Base-by-base conservation (phyloP, 805 yeast species). In the Candida mattraensis region DNA sequence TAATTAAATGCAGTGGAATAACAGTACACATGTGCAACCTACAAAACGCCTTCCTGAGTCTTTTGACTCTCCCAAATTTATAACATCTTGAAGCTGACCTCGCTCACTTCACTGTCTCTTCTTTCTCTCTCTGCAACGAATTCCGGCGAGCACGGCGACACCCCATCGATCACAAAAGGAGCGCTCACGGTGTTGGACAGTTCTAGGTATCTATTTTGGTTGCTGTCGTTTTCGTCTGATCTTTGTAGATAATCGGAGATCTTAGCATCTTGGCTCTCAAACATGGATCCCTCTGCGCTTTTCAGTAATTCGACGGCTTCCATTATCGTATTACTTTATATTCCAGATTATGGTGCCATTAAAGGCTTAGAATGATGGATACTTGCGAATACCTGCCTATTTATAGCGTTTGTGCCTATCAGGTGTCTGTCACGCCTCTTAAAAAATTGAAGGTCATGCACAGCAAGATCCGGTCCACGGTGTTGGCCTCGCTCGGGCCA, bases 81-180 rank as follows among this genome's bases (percentile, higher is more conserved):
- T 19, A 44, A 20, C 39, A 37, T 28, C 23, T 40, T 42, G 45
- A 43, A 30, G 36, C 45, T 39, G 28, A 42, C 26, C 5, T 41
- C 47, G 30, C 50, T 42, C 24, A 45, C 34, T 4, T 41, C 47
- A 21, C 50, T 45, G 24, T 48, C 48, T 24, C 51, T 43, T 28
- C 53, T 44, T 8, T 41, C 41, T 31, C 49, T 44, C 7, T 24
- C 22, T 16, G 53, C 40, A 9, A 36, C 22, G 36, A 53, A 53
- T 20, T 54, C 53, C 8, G 59, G 58, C 5, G 77, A 69, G 7
- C 69, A 69, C 22, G 86, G 87, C 1, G 86, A 78, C 29, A 79
- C 69, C 42, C 73, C 61, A 51, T 80, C 80, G 51, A 81, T 79
- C 36, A 81, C 70, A 51, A 80, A 80, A 47, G 88, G 87, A 58